Evolutionary conservation across 1,139 yeast genomes (phyloP).

Genomic region (Candida sanyaensis): DNA sequence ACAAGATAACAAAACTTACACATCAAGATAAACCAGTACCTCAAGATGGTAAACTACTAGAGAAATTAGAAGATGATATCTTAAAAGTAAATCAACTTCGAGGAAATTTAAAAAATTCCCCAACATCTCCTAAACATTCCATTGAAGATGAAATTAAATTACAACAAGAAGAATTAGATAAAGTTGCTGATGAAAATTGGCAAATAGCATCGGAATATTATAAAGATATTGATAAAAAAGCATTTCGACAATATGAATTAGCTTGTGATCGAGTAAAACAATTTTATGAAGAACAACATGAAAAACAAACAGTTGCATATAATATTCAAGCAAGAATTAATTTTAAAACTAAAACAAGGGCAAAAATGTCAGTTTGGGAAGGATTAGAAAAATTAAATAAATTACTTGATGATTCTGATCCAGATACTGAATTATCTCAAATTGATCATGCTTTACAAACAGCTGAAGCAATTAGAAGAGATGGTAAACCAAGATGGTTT

Average conservation of each 20-base stretch:
- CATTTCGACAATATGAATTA: conserved; percentile 65
- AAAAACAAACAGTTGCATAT: conserved; percentile 70
- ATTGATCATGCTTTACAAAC: conserved; percentile 78
- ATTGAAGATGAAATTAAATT: conserved; percentile 14
- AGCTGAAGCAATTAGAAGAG: conserved; percentile 71
- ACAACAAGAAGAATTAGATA: conserved; percentile 7
- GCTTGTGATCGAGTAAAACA: conserved; percentile 70
- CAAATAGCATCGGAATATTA: conserved; percentile 32
- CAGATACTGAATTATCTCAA: conserved; percentile 73
- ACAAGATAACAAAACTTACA: background rate
- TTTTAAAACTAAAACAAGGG: conserved; percentile 66
- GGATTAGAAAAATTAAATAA: conserved; percentile 64
- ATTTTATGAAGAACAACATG: conserved; percentile 70
- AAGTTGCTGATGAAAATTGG: conserved; percentile 18
- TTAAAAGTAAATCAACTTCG: conserved; percentile 26
- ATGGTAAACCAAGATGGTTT: conserved; percentile 74
- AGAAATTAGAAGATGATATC: conserved; percentile 40
- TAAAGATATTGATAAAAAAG: conserved; percentile 39
- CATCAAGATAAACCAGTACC: background rate
- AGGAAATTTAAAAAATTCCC: conserved; percentile 1
- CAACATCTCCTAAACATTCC: conserved; percentile 3
- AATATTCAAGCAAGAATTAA: conserved; percentile 71
- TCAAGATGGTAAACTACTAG: conserved; percentile 22
- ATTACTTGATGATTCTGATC: conserved; percentile 70
- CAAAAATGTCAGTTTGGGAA: conserved; percentile 72